Percentiles rank a stretch among this genome's conserved stretches.
These are phyloP conservation scores for Ceratobasidium theobromae DNA, from an alignment of 1,284 basidiomycete species.

Conservation along the genomic window DNA sequence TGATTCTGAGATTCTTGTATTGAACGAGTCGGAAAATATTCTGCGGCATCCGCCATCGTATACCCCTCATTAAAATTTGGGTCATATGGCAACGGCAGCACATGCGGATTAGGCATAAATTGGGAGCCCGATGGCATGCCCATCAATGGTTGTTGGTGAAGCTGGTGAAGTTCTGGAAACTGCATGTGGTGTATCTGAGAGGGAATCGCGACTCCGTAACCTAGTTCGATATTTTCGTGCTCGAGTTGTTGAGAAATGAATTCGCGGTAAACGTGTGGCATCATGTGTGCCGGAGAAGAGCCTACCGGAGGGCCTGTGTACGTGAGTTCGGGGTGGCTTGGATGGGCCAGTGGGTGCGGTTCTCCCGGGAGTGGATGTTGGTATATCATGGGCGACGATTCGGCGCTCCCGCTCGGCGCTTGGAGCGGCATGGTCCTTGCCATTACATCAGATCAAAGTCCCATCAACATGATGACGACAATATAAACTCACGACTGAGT, in stretches of 20 bases:
- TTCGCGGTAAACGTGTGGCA: constrained; percentile 8
- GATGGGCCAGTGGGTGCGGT: background rate
- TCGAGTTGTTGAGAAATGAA: constrained; percentile 17
- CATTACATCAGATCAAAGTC: background rate
- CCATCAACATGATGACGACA: background rate
- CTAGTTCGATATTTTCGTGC: background rate
- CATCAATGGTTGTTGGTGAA: constrained; percentile 25
- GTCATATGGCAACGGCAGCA: constrained; percentile 24
- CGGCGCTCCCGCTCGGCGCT: background rate
- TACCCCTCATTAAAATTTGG: constrained; percentile 20
- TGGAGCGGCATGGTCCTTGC: background rate
- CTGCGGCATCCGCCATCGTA: background rate
- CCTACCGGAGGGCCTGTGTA: background rate
- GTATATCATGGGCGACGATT: background rate
- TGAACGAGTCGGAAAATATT: no score
- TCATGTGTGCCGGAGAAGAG: background rate
- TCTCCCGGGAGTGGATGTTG: background rate
- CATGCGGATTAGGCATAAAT: constrained; percentile 8
- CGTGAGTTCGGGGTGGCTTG: background rate
- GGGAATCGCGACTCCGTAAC: background rate
- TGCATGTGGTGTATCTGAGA: background rate
- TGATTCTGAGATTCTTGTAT: no score
- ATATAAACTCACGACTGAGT: background rate
- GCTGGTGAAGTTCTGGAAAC: constrained; percentile 10
- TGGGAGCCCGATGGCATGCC: constrained; percentile 23